A percentile compares a stretch with the other conserved stretches of the same genome.
Conservation (phyloP, 2,329 filamentous ascomycete species). For the Pestalotiopsis sp. region DNA sequence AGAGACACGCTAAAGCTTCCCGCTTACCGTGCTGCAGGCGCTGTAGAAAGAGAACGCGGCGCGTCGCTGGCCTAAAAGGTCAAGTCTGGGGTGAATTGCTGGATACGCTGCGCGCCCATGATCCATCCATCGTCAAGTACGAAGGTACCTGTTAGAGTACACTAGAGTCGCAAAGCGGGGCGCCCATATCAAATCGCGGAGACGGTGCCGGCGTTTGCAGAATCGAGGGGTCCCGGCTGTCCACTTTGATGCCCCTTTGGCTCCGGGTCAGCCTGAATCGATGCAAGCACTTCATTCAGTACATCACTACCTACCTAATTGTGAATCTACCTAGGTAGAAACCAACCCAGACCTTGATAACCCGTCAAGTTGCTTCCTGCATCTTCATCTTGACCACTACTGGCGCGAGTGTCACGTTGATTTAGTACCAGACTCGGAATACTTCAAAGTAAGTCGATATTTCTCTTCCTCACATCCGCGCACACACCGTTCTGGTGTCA, state of each 20-base stretch:
- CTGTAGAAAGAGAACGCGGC: not conserved
- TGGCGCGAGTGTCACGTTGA: not conserved
- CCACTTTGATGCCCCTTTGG: not conserved
- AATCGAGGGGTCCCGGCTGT: not conserved
- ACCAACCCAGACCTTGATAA: not conserved
- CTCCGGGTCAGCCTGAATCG: not conserved
- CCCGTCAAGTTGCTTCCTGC: not conserved
- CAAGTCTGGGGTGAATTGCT: not conserved
- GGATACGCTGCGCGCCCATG: no score
- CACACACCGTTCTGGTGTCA: not conserved
- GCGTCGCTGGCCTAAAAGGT: not conserved
- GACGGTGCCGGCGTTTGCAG: not conserved
- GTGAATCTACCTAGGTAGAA: not conserved
- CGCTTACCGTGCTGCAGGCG: not conserved
- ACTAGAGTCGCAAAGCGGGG: no score
- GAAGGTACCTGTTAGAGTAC: no score
- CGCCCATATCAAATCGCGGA: no score
- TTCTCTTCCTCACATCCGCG: not conserved
- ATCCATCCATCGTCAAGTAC: no score
- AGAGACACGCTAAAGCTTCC: not conserved
- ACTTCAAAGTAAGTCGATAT: not conserved
- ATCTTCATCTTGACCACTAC: not conserved
- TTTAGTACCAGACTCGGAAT: not conserved
- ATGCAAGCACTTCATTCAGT: not conserved
- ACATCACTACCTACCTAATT: not conserved